phyloP scores from a whole-genome alignment of 2,329 filamentous ascomycete genomes.

The Teratosphaeria destructans region DNA sequence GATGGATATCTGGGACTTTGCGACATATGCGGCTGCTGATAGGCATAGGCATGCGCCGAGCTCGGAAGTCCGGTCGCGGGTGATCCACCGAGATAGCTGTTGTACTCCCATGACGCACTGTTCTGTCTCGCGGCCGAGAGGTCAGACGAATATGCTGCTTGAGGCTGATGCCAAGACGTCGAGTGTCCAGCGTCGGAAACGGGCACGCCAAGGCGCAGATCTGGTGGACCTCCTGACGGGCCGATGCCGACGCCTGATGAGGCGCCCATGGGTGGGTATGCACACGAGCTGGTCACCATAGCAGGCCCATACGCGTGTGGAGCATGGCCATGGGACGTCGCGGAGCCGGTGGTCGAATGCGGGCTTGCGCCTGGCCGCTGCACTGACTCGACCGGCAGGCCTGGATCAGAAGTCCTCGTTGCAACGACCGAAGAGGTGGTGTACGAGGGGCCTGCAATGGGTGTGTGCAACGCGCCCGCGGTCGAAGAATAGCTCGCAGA shows the following conservation, averaged over 20 bases:
- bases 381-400: slow-evolving; percentile 32
- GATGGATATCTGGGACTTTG: slow-evolving; percentile 12
- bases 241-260: slow-evolving; percentile 24
- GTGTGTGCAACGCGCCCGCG: slow-evolving; percentile 36
- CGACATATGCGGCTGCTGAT: slow-evolving; percentile 11
- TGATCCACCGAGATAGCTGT: slow-evolving; percentile 15
- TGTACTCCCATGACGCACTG: slow-evolving; percentile 20
- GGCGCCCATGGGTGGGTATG: slow-evolving; percentile 19
- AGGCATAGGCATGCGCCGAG: slow-evolving; percentile 20
- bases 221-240: slow-evolving; percentile 26
- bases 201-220: slow-evolving; percentile 28
- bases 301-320: slow-evolving; percentile 16
- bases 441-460: slow-evolving; percentile 17
- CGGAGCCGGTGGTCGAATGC: slow-evolving; percentile 22
- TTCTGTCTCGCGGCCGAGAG: slow-evolving; percentile 13
- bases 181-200: slow-evolving; percentile 19
- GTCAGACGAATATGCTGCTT: slow-evolving; percentile 22
- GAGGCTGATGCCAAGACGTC: slow-evolving; percentile 25
- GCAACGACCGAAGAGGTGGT: slow-evolving; percentile 2
- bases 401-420: slow-evolving; percentile 36
- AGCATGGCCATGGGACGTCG: slow-evolving; percentile 20
- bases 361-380: slow-evolving; percentile 23
- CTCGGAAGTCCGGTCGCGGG: slow-evolving; percentile 22
- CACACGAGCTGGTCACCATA: slow-evolving; percentile 14
- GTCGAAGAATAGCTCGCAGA: slow-evolving; percentile 61